Conservation (phyloP, 257 asterid genomes). For the Solanum microdontum region DNA sequence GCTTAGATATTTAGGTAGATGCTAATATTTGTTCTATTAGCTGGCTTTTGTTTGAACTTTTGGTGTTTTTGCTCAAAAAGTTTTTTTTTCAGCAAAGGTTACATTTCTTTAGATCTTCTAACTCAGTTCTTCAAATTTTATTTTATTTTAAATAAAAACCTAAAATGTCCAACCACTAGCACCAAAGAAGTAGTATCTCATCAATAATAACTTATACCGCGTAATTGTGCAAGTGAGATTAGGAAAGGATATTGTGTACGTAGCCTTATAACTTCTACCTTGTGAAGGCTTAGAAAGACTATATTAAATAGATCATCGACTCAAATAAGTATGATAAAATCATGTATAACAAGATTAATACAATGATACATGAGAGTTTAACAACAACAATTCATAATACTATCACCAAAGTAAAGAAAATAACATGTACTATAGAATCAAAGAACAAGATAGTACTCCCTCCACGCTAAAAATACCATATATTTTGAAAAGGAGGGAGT, state of each 20-base stretch:
- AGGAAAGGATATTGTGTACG: not conserved
- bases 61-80: not conserved
- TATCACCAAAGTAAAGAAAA: not conserved
- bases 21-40: not conserved
- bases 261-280: too few species aligned
- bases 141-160: not conserved
- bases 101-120: not conserved
- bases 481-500: not conserved
- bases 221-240: not conserved
- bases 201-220: not conserved
- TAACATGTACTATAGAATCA: not conserved
- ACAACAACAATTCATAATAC: not conserved
- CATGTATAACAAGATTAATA: not conserved
- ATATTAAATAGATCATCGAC: not conserved
- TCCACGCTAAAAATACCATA: not conserved
- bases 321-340: not conserved
- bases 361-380: not conserved
- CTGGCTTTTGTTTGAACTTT: not conserved
- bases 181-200: not conserved
- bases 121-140: not conserved
- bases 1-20: not conserved
- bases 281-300: too few species aligned
- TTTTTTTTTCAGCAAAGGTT: not conserved
- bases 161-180: not conserved
- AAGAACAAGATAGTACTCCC: not conserved